Conservation (phyloP, 2,329 filamentous ascomycete species). For the Ciborinia camelliae region DNA sequence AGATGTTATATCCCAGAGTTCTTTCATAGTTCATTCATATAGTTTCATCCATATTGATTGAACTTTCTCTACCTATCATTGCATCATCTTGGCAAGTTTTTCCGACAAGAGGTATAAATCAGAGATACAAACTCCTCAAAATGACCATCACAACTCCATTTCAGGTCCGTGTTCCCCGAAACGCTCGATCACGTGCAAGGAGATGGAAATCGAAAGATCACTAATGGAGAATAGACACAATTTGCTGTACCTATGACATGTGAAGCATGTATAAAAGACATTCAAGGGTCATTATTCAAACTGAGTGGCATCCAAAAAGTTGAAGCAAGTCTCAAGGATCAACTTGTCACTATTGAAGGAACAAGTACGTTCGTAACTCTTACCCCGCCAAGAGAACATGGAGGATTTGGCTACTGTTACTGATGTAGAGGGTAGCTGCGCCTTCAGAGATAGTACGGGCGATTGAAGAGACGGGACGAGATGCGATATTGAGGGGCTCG, state of each 20-base stretch:
- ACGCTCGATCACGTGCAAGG: slow-evolving; percentile 29
- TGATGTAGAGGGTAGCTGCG: slow-evolving; percentile 52
- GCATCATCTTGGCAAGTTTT: not conserved
- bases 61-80: not conserved
- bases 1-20: not conserved
- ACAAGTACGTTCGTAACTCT: slow-evolving; percentile 57
- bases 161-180: slow-evolving; percentile 32
- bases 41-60: not conserved
- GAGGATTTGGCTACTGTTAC: slow-evolving; percentile 13
- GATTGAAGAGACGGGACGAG: slow-evolving; percentile 84
- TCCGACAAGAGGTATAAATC: not conserved
- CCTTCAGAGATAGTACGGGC: slow-evolving; percentile 86
- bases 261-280: slow-evolving; percentile 80
- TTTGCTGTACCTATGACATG: slow-evolving; percentile 95
- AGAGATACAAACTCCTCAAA: slow-evolving; percentile 1
- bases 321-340: slow-evolving; percentile 75
- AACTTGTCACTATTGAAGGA: slow-evolving; percentile 81
- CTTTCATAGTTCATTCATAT: not conserved
- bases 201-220: not conserved
- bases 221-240: slow-evolving; percentile 61
- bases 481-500: slow-evolving; percentile 89
- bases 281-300: slow-evolving; percentile 74
- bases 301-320: slow-evolving; percentile 79
- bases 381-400: slow-evolving; percentile 35
- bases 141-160: slow-evolving; percentile 39